Evolutionary conservation across 805 yeast genomes (phyloP), one percentile per base, ranked within the genome.

Genomic region (Soucietia sequanensis): DNA sequence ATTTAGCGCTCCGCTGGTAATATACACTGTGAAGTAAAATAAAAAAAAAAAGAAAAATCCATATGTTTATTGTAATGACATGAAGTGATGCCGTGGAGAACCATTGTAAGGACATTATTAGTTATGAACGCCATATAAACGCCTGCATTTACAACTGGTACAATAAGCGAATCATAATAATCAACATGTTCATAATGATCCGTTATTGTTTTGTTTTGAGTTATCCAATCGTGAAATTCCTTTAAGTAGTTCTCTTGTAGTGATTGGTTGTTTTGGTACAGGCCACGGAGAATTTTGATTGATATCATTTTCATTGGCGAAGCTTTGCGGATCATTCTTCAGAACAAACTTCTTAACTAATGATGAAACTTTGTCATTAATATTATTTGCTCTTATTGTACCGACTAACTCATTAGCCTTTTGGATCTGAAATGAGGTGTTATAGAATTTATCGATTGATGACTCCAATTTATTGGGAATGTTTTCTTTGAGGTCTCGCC

Each of bases 361-460:
- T 6, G 43, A 26, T n/a, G 59, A 38, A 6, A 58, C 43, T 24
- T 46, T 42, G 6, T 39, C 43, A 12, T 46, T 44, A 19, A 60
- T 37, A 5, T 44, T 40, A 7, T 38, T 31, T 6, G 38, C 36
- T 27, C 53, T 50, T 22, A 54, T 38, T 4, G 26, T 32, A 4
- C 43, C 52, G 6, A 54, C 52, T 13, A 63, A 33, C 15, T 53
- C 53, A 11, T 45, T 43, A 8, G 59, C 47, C 37, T 49, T 52
- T 18, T 43, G 40, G 33, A 67, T 34, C 35, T 50, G 52, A 45
- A 62, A 56, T 30, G 61, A 52, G 26, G 56, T 44, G 32, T 56
- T 50, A 42, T 56, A 61, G 29, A 74, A 48, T 35, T 55, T 56
- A 37, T 74, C 79, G 9, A 74, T 47, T 5, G 58, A 46, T 1